These are phyloP conservation scores for Agaricales sp. DNA, from an alignment of 1,284 basidiomycete genomes.

Conservation along the genomic window DNA sequence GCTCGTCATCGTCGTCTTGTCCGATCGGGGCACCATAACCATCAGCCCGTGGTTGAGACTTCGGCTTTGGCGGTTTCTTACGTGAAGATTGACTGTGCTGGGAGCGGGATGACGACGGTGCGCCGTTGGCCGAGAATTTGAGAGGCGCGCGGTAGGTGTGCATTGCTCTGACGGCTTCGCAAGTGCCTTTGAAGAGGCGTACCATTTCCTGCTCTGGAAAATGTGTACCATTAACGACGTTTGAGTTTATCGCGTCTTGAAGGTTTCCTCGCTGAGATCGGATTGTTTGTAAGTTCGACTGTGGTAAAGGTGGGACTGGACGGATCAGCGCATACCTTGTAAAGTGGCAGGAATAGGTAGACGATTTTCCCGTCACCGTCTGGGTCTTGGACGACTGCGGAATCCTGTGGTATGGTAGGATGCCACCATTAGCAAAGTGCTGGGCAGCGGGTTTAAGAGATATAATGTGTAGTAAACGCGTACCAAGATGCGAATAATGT, in stretches of 20 bases:
- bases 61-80: conserved; percentile 12
- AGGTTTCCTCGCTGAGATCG: conserved; percentile 70
- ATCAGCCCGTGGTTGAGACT: conserved; percentile 16
- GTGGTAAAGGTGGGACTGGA: conserved; percentile 1
- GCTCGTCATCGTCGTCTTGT: conserved; percentile 36
- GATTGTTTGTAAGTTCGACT: neutral
- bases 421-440: conserved; percentile 8
- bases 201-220: conserved; percentile 88
- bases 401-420: conserved; percentile 45
- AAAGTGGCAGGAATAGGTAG: conserved; percentile 86
- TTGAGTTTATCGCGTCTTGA: conserved; percentile 88
- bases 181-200: conserved; percentile 86
- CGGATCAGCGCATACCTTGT: conserved; percentile 66
- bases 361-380: conserved; percentile 92
- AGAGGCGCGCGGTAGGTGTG: conserved; percentile 65
- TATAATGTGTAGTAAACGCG: conserved; percentile 9
- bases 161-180: conserved; percentile 89
- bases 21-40: conserved; percentile 13
- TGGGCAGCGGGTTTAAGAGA: neutral
- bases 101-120: conserved; percentile 17
- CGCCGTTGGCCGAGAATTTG: conserved; percentile 22
- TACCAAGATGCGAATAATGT: conserved; percentile 82
- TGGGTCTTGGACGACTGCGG: conserved; percentile 89
- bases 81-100: conserved; percentile 9
- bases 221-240: conserved; percentile 74